phyloP scores from a whole-genome alignment of 495 filamentous ascomycete species.

The Schizothecium vesticola region DNA sequence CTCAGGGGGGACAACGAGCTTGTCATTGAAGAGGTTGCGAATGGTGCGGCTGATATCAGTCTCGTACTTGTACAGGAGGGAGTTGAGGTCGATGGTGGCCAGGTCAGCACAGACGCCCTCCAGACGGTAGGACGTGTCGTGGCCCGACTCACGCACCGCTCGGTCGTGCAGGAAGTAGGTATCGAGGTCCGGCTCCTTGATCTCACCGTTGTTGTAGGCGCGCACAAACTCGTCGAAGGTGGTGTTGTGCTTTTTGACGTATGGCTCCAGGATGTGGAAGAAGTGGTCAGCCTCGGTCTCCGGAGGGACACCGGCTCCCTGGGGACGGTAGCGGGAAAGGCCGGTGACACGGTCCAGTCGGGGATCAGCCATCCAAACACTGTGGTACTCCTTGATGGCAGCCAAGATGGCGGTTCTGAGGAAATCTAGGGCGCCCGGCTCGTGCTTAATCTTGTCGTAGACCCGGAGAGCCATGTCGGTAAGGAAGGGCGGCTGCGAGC shows the following conservation, averaged over 20 bases:
- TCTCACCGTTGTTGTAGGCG: conserved; percentile 74
- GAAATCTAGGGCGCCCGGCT: conserved; percentile 71
- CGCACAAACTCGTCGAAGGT: conserved; percentile 73
- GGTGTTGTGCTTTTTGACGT: conserved; percentile 78
- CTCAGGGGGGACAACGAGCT: conserved; percentile 68
- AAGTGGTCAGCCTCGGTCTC: conserved; percentile 92
- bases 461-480: conserved; percentile 94
- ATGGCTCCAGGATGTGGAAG: conserved; percentile 77
- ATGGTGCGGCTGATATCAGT: conserved; percentile 82
- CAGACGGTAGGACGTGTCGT: conserved; percentile 90
- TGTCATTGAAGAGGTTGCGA: conserved; percentile 72
- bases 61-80: conserved; percentile 92
- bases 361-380: conserved; percentile 78
- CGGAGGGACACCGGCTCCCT: conserved; percentile 86
- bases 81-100: conserved; percentile 91
- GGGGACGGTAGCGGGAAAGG: conserved; percentile 84
- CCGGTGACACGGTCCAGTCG: conserved; percentile 73
- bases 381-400: conserved; percentile 95
- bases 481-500: conserved; percentile 93
- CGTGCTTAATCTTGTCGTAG: conserved; percentile 80
- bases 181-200: conserved; percentile 83
- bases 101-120: conserved; percentile 83
- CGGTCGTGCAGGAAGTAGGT: conserved; percentile 94
- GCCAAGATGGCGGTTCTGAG: conserved; percentile 72
- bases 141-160: conserved; percentile 91